These are phyloP conservation scores for Botryosphaeria dothidea DNA, from an alignment of 2,329 filamentous ascomycete genomes.

Conservation along the genomic window DNA sequence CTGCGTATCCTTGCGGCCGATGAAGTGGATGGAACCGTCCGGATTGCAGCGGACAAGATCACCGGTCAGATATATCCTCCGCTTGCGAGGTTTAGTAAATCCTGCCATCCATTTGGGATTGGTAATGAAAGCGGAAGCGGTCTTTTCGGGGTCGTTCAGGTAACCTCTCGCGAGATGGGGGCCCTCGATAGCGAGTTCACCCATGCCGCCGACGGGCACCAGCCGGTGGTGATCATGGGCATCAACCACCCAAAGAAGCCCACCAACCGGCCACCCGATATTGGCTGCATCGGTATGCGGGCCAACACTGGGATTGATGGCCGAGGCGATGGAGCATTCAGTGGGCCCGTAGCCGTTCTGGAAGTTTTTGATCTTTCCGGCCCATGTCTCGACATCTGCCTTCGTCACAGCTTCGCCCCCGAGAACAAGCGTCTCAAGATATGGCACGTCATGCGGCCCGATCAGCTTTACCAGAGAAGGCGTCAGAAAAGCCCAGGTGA, in stretches of 20 bases:
- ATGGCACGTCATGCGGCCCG: slow-evolving; percentile 48
- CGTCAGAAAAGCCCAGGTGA: slow-evolving; percentile 43
- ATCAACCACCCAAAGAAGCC: slow-evolving; percentile 36
- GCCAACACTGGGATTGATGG: not conserved
- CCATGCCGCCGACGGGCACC: slow-evolving; percentile 41
- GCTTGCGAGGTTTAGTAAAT: slow-evolving; percentile 20
- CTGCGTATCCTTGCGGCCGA: slow-evolving; percentile 40
- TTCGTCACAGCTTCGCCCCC: slow-evolving; percentile 45
- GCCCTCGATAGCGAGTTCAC: slow-evolving; percentile 51
- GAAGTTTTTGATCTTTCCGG: slow-evolving; percentile 21
- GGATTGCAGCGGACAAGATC: slow-evolving; percentile 28
- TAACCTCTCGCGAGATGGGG: slow-evolving; percentile 45
- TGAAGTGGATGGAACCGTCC: slow-evolving; percentile 36
- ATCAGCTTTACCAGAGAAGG: slow-evolving; percentile 39
- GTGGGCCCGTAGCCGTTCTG: slow-evolving; percentile 39
- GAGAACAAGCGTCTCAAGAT: slow-evolving; percentile 44
- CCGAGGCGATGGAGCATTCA: not conserved
- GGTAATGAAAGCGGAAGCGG: slow-evolving; percentile 34
- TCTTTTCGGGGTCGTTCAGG: slow-evolving; percentile 37
- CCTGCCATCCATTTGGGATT: slow-evolving; percentile 30
- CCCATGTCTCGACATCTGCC: not conserved
- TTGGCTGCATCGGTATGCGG: not conserved
- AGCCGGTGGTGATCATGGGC: slow-evolving; percentile 30
- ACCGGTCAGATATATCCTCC: slow-evolving; percentile 28
- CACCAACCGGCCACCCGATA: not conserved